Base-by-base conservation (phyloP, 2,329 filamentous ascomycete genomes). In the Sarocladiaceae sp. region DNA sequence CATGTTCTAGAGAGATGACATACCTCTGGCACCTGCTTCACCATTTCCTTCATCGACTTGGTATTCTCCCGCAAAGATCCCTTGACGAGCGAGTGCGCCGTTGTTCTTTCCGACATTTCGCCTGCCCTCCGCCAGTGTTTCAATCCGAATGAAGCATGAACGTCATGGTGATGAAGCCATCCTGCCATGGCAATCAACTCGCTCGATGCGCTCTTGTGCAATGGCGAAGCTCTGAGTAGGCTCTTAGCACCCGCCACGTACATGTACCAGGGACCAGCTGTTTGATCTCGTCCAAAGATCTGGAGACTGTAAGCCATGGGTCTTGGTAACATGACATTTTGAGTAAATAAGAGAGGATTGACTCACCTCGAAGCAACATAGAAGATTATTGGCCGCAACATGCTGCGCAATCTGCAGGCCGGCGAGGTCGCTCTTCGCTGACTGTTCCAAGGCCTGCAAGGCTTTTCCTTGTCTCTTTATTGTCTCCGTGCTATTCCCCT, bases 281-380 rank as follows among this genome's bases (percentile, higher is more conserved):
- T 35, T 33, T 21, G n/a, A 13, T 11, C 21, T 2, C 12, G 23
- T 18, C 27, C 20, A 18, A 35, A 15, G 3, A 44, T 34, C 43
- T 44, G 9, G 13, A 29, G 26, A 7, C 26, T 13, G 13, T n/a
- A n/a, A n/a, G n/a, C n/a, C n/a, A n/a, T n/a, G n/a, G n/a, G 26
- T 29, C 9, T 29, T 9, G n/a, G 26, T 29, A n/a, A 9, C n/a
- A n/a, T 29, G 26, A 29, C 26, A 9, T 7, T 2, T 13, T 6
- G 4, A 21, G 13, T 9, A 21, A 4, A 3, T 12, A 19, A 6
- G n/a, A n/a, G 31, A 7, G 6, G 26, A 29, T 9, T n/a, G 7
- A 32, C 44, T 13, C 23, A 41, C 44, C 35, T 46, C 44, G 11
- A 46, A 41, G 19, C 19, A 46, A 18, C 44, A 46, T 7, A 46